A percentile compares a stretch with the other conserved stretches of the same genome.
These are phyloP conservation scores for Pichia manshurica DNA, from an alignment of 805 yeast genomes.

Conservation along the genomic window DNA sequence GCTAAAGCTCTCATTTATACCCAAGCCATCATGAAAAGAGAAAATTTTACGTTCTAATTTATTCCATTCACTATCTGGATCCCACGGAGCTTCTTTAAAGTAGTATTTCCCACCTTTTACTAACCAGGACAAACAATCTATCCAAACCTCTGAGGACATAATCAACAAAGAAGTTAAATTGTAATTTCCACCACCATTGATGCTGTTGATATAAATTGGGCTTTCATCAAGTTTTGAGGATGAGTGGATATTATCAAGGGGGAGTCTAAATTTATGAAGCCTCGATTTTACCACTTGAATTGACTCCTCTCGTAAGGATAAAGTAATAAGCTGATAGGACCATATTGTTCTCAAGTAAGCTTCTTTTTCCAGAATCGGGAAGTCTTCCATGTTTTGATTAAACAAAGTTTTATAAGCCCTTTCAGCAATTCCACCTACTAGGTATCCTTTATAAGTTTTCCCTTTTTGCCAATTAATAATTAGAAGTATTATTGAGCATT, in stretches of 20 bases:
- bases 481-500: background rate
- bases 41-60: background rate
- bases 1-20: background rate
- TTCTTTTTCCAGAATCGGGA: background rate
- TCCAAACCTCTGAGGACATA: background rate
- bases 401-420: slow-evolving; percentile 2
- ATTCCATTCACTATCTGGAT: slow-evolving; percentile 1
- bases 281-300: background rate
- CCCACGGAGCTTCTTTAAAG: slow-evolving; percentile 2
- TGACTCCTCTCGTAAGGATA: slow-evolving; percentile 6
- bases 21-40: background rate
- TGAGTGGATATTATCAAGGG: background rate
- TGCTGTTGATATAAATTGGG: background rate
- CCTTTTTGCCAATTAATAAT: slow-evolving; percentile 4
- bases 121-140: slow-evolving; percentile 5
- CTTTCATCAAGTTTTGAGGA: background rate
- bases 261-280: slow-evolving; percentile 3
- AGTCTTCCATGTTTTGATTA: background rate
- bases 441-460: slow-evolving; percentile 4
- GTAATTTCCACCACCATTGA: background rate
- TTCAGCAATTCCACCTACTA: slow-evolving; percentile 3
- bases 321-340: slow-evolving; percentile 2
- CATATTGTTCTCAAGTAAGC: background rate
- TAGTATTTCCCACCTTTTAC: slow-evolving; percentile 4
- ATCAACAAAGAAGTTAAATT: background rate